Evolutionary conservation across 192 early-diverging fungal genomes (phyloP).

Genomic region (Entophlyctis luteolus): DNA sequence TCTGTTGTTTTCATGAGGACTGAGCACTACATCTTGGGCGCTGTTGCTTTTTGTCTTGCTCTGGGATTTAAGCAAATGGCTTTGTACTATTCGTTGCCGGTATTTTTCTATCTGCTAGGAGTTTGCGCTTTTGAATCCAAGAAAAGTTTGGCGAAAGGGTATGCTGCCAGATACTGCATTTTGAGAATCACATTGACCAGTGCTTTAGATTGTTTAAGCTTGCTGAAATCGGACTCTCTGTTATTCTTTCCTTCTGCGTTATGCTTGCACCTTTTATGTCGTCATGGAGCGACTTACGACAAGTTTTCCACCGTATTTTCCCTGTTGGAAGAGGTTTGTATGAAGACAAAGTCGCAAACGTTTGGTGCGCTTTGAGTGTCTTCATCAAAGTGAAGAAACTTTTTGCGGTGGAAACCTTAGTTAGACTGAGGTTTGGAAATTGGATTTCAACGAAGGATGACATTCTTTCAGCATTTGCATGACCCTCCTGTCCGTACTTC

Average conservation of each 20-base stretch:
- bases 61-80: conserved; percentile 97
- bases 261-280: conserved; percentile 69
- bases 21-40: conserved; percentile 64
- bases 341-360: conserved; percentile 97
- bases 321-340: conserved; percentile 90
- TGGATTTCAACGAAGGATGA: background rate
- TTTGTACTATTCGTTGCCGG: conserved; percentile 83
- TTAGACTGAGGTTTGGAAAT: conserved; percentile 61
- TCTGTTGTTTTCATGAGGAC: conserved; percentile 62
- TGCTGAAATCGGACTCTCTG: conserved; percentile 67
- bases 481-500: conserved; percentile 69
- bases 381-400: conserved; percentile 75
- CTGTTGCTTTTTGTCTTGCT: conserved; percentile 76
- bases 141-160: too few relatives aligned
- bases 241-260: conserved; percentile 64
- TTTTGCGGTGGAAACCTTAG: conserved; percentile 55
- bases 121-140: too few relatives aligned
- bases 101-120: conserved; percentile 87
- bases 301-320: conserved; percentile 82
- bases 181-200: too few relatives aligned
- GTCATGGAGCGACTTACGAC: conserved; percentile 58
- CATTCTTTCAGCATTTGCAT: conserved; percentile 49
- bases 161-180: too few relatives aligned
- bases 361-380: conserved; percentile 92
- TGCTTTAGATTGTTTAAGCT: conserved; percentile 50